phyloP scores from a whole-genome alignment of 257 asterid genomes.

The Marsdenia floribunda region DNA sequence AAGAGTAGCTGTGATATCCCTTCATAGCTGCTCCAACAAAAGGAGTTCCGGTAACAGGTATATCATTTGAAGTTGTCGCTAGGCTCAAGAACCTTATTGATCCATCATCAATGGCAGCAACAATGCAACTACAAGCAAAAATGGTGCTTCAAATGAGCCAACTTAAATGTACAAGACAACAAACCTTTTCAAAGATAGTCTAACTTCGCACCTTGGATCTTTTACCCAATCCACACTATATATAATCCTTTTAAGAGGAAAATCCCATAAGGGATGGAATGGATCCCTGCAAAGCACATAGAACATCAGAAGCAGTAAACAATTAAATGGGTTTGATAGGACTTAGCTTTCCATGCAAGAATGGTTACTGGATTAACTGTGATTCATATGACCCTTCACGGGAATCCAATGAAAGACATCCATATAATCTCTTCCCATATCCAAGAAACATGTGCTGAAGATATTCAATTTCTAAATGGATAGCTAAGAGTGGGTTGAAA shows the following conservation, averaged over 20 bases:
- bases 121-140: conserved; percentile 47
- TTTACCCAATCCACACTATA: conserved; percentile 74
- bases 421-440: neutral
- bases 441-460: neutral
- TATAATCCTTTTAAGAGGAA: conserved; percentile 42
- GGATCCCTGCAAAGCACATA: conserved; percentile 67
- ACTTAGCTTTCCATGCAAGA: neutral
- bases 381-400: neutral
- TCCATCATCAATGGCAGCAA: conserved; percentile 76
- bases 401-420: neutral
- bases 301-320: conserved; percentile 3
- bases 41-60: conserved; percentile 55
- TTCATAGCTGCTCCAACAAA: conserved; percentile 35
- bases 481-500: neutral
- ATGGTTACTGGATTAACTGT: neutral
- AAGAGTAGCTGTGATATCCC: conserved; percentile 53
- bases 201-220: conserved; percentile 62
- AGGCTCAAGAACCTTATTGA: conserved; percentile 62
- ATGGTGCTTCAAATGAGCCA: conserved; percentile 2
- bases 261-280: conserved; percentile 74
- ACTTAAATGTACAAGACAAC: neutral
- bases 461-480: neutral
- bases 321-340: neutral
- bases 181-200: conserved; percentile 7
- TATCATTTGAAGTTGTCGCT: conserved; percentile 51